These are phyloP conservation scores for Diaporthe citriasiana DNA, from an alignment of 2,329 filamentous ascomycete species.

Conservation along the genomic window DNA sequence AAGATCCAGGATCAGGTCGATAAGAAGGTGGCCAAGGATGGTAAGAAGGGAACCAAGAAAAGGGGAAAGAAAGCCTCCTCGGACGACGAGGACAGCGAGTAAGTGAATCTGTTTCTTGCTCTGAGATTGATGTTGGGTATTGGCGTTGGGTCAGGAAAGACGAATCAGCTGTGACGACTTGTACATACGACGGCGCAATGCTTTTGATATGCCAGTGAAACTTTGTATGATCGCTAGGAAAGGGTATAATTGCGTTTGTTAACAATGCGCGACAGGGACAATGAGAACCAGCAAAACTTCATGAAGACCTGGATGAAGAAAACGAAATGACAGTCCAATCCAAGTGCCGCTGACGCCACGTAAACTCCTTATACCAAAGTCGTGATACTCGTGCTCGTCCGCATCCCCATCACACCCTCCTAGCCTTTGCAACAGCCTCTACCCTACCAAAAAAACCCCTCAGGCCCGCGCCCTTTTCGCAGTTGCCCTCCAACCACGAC, in stretches of 20 bases:
- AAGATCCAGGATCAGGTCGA: conserved; percentile 86
- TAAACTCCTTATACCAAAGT: conserved; percentile 15
- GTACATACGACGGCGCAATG: neutral
- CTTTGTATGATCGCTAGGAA: conserved; percentile 40
- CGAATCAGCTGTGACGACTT: neutral
- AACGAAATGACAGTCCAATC: conserved; percentile 32
- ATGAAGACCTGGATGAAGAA: conserved; percentile 42
- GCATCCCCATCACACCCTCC: conserved; percentile 46
- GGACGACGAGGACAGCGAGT: conserved; percentile 53
- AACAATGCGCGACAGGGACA: conserved; percentile 39
- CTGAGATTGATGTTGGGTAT: conserved; percentile 37
- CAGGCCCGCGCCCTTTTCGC: conserved; percentile 83
- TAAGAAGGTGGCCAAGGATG: conserved; percentile 75
- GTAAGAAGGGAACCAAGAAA: conserved; percentile 59
- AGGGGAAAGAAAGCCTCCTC: conserved; percentile 51
- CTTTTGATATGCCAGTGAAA: neutral
- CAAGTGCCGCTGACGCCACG: conserved; percentile 37
- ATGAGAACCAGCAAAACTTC: conserved; percentile 40
- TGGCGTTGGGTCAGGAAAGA: conserved; percentile 27
- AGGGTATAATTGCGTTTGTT: conserved; percentile 45
- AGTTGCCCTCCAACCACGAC: conserved; percentile 82
- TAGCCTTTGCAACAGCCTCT: conserved; percentile 62
- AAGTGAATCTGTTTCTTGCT: conserved; percentile 25
- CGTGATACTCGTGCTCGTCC: conserved; percentile 20
- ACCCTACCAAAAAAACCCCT: conserved; percentile 77